These are phyloP conservation scores for Aureobasidium leucospermi DNA, from an alignment of 2,329 filamentous ascomycete genomes.

Conservation along the genomic window DNA sequence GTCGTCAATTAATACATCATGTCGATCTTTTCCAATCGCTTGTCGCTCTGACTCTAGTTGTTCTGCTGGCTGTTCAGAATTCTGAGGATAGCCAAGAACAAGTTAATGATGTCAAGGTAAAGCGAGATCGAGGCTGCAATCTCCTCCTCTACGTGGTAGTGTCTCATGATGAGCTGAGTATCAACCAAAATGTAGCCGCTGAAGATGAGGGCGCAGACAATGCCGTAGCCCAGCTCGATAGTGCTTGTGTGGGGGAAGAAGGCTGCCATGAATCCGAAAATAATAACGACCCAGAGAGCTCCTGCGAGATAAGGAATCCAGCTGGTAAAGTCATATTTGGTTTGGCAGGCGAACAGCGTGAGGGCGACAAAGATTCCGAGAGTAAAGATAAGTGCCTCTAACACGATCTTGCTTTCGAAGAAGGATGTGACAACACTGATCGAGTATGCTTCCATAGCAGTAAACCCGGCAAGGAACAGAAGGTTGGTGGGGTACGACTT, in stretches of 20 bases:
- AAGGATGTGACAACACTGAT: conserved; percentile 90
- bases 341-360: conserved; percentile 86
- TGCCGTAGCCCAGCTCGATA: conserved; percentile 78
- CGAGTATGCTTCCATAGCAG: conserved; percentile 84
- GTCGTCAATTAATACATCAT: neutral
- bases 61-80: conserved; percentile 95
- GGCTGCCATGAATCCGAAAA: conserved; percentile 86
- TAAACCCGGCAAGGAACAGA: conserved; percentile 85
- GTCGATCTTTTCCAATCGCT: neutral
- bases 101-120: conserved; percentile 93
- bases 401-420: conserved; percentile 74
- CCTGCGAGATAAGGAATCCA: conserved; percentile 97
- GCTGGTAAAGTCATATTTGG: conserved; percentile 94
- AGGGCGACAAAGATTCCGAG: conserved; percentile 57
- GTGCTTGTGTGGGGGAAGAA: conserved; percentile 83
- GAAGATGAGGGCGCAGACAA: conserved; percentile 77
- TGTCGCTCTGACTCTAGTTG: conserved; percentile 53
- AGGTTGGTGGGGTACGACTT: conserved; percentile 87
- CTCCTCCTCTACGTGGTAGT: conserved; percentile 97
- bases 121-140: conserved; percentile 85
- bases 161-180: conserved; percentile 88
- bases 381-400: conserved; percentile 85
- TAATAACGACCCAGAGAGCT: conserved; percentile 76
- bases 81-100: conserved; percentile 90
- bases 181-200: conserved; percentile 92